Base-by-base conservation (phyloP, 768 basidiomycete genomes). In the Fomitopsis pulvina region DNA sequence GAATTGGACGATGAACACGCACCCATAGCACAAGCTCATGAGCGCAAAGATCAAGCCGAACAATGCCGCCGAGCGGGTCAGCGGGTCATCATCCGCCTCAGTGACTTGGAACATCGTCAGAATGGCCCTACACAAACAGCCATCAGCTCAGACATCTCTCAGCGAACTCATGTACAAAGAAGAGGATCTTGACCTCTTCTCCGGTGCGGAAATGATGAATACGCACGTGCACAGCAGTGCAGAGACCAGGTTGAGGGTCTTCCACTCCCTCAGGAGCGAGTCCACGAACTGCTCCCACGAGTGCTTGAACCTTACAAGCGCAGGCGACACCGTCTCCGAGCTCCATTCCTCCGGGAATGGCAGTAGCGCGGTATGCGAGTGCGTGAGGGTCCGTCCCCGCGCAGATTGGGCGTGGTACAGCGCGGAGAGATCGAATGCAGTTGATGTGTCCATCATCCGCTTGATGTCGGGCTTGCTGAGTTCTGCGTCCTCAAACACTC, bases 401-500 rank as follows among this genome's bases (percentile, higher is more conserved):
- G 29, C 9, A 2, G 24, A 27, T 18, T n/a, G 6, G 22, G 9
- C 25, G 11, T 25, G 28, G 7, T 18, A 21, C 30, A 27, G 9
- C 10, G 10, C 24, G 4, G 32, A 11, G 12, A 38, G 22, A 24
- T 45, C 25, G 10, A 20, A 30, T 18, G 32, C 25, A 8, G 50
- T 41, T 34, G 61, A 62, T 4, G 64, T 61, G 18, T 66, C 68
- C 25, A 72, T 68, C 47, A 74, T 63, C 5, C 66, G 62, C 50
- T 70, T 66, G 2, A 91, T 77, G 59, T 91, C 88, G 8, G 81
- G 85, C 52, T 74, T 74, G 60, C 85, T 86, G 45, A 91, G 76
- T 47, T 90, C 82, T 2, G 87, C 87, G 50, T 87, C 85, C 56
- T 84, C 77, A 54, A 88, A 89, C 24, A 90, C 77, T 42, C 79